Percentiles rank a stretch among this genome's conserved stretches.
Conservation (phyloP, 2,329 filamentous ascomycete species). For the Penicillium sp. region DNA sequence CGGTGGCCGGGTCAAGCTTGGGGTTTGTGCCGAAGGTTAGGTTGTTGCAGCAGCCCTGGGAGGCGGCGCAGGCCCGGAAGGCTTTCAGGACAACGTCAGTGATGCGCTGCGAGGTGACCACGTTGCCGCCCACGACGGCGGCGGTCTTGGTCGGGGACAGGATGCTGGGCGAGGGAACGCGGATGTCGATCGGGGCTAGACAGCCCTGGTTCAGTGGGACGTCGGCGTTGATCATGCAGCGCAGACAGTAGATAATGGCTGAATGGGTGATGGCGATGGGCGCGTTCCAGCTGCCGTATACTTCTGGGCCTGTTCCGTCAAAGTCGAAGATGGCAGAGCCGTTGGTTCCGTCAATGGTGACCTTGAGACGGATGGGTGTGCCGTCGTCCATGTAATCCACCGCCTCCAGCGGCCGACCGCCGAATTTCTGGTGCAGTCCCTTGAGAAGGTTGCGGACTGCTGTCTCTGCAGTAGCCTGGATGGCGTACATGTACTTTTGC, state of each 20-base stretch:
- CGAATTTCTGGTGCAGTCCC: conserved; percentile 68
- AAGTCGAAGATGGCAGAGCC: conserved; percentile 81
- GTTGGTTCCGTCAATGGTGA: conserved; percentile 72
- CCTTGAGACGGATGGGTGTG: conserved; percentile 71
- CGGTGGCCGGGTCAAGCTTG: conserved; percentile 61
- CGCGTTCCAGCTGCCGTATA: conserved; percentile 79
- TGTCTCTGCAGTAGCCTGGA: conserved; percentile 77
- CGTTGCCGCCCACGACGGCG: conserved; percentile 81
- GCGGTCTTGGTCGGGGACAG: conserved; percentile 74
- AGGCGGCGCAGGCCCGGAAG: conserved; percentile 76
- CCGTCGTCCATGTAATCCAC: conserved; percentile 88
- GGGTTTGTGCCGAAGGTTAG: conserved; percentile 77
- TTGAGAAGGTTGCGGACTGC: conserved; percentile 75
- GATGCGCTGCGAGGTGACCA: conserved; percentile 75
- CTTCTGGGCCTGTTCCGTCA: conserved; percentile 74
- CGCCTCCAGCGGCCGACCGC: conserved; percentile 70
- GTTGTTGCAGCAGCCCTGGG: conserved; percentile 81
- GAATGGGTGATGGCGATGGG: conserved; percentile 80
- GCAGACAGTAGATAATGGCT: conserved; percentile 83
- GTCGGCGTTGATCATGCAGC: conserved; percentile 76
- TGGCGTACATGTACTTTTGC: conserved; percentile 80
- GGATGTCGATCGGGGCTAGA: conserved; percentile 72
- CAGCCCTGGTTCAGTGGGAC: conserved; percentile 89
- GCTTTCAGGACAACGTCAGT: conserved; percentile 82
- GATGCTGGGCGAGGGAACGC: conserved; percentile 69